A percentile compares a stretch with the other conserved stretches of the same genome.
Conservation (phyloP, 768 basidiomycete species). For the Mycena kentingensis region DNA sequence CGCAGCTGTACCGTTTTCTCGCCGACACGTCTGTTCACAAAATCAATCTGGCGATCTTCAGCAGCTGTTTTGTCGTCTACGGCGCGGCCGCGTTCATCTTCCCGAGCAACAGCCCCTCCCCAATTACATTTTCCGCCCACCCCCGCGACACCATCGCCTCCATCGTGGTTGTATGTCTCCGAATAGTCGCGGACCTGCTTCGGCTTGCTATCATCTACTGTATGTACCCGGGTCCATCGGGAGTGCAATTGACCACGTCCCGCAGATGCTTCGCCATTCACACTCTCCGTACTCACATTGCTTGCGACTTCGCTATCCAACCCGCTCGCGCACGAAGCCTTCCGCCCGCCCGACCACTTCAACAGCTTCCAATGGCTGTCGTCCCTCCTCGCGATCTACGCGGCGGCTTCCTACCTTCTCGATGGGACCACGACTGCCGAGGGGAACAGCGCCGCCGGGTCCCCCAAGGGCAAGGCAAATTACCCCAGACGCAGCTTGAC, state of each 20-base stretch:
- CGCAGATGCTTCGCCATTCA: conserved; percentile 3
- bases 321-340: neutral
- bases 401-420: conserved; percentile 1
- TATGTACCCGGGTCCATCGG: neutral
- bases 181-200: neutral
- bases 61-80: conserved; percentile 2
- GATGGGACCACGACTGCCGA: neutral
- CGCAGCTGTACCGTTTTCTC: conserved; percentile 2
- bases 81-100: neutral
- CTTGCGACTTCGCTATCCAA: neutral
- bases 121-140: neutral
- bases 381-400: conserved; percentile 3
- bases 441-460: neutral
- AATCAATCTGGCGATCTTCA: conserved; percentile 5
- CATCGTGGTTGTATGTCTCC: neutral
- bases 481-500: neutral
- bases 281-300: neutral
- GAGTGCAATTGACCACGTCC: neutral
- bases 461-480: no score
- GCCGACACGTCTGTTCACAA: neutral
- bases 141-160: conserved; percentile 1
- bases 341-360: neutral
- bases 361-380: neutral
- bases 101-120: neutral
- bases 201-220: conserved; percentile 2